A percentile compares a stretch with the other conserved stretches of the same genome.
Conservation (phyloP, 306 rosid genomes). For the Mimosa pudica region DNA sequence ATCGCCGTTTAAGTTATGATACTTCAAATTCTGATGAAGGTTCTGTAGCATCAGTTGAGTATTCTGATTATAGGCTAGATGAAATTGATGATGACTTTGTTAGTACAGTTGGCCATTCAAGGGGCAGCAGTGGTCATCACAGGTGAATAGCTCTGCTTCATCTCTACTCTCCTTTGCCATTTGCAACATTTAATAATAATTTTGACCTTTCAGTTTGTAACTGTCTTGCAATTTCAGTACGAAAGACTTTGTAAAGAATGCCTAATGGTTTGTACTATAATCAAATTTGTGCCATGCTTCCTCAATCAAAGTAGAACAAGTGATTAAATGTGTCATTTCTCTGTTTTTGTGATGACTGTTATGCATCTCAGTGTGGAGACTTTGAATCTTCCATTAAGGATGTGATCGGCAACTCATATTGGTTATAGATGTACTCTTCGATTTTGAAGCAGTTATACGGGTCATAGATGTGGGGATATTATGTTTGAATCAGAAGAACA, state of each 20-base stretch:
- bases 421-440: not conserved
- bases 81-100: constrained; percentile 76
- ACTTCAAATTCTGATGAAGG: constrained; percentile 81
- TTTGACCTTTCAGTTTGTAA: not conserved
- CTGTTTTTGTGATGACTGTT: not conserved
- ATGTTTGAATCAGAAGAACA: not conserved
- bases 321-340: not conserved
- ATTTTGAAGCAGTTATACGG: constrained; percentile 5
- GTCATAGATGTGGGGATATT: not conserved
- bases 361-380: not conserved
- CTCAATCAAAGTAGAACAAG: not conserved
- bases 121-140: constrained; percentile 64
- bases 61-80: constrained; percentile 65
- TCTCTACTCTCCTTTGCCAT: constrained; percentile 2
- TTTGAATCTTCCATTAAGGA: constrained; percentile 13
- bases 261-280: not conserved
- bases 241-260: not conserved
- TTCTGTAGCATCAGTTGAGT: constrained; percentile 75
- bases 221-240: not conserved
- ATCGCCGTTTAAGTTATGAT: constrained; percentile 72
- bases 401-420: constrained; percentile 14
- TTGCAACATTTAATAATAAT: constrained; percentile 5
- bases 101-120: constrained; percentile 57
- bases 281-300: not conserved
- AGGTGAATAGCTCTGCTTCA: constrained; percentile 52